These are phyloP conservation scores for Porphyrellus cyaneotinctus DNA, from an alignment of 768 basidiomycete species.

Conservation along the genomic window DNA sequence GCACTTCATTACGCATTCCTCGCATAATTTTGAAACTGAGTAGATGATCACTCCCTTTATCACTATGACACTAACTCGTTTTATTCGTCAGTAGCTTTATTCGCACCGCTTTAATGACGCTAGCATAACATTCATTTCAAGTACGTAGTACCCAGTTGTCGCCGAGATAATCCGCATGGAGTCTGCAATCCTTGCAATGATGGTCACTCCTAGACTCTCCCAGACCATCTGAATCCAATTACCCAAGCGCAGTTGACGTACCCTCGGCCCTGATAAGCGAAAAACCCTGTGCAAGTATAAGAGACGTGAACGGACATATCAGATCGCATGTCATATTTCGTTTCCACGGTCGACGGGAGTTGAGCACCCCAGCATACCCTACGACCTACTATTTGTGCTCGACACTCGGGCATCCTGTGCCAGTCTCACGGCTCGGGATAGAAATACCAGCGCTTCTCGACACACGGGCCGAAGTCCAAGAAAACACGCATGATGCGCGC, in stretches of 20 bases:
- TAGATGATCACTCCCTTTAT: slow-evolving; percentile 29
- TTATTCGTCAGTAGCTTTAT: slow-evolving; percentile 30
- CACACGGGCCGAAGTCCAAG: slow-evolving; percentile 5
- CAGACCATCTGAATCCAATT: neutral
- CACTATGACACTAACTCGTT: slow-evolving; percentile 30
- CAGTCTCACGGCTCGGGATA: slow-evolving; percentile 4
- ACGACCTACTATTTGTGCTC: slow-evolving; percentile 1
- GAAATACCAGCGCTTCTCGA: neutral
- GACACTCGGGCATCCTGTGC: neutral
- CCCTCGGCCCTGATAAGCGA: slow-evolving; percentile 23
- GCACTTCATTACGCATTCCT: slow-evolving; percentile 34
- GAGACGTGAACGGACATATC: neutral
- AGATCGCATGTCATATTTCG: slow-evolving; percentile 1
- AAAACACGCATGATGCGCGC: slow-evolving; percentile 24
- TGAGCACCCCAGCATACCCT: slow-evolving; percentile 1
- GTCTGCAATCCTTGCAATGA: slow-evolving; percentile 10
- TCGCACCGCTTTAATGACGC: slow-evolving; percentile 28
- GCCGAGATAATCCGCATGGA: slow-evolving; percentile 7
- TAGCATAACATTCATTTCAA: slow-evolving; percentile 25
- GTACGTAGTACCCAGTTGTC: slow-evolving; percentile 16
- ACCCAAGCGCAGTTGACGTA: neutral
- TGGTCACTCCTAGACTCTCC: neutral
- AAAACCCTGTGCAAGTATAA: slow-evolving; percentile 3
- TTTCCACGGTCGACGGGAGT: neutral
- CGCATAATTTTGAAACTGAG: slow-evolving; percentile 31